Conservation (phyloP, 306 rosid species). For the Citrullus colocynthis region DNA sequence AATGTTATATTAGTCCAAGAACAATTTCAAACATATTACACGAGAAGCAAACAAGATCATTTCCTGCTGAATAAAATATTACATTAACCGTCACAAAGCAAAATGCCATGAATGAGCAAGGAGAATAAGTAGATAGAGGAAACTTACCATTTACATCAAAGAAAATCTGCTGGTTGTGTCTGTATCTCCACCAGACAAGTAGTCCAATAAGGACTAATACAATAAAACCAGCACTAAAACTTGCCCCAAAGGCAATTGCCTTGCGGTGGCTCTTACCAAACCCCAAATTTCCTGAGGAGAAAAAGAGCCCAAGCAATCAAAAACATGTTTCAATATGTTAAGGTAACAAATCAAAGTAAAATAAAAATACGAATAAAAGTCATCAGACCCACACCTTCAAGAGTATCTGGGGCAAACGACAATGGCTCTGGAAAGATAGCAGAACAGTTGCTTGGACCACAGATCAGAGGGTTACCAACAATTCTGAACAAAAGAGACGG, state of each 20-base stretch:
- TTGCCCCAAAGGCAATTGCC: slow-evolving; percentile 74
- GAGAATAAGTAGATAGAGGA: background rate
- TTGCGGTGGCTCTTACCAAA: slow-evolving; percentile 45
- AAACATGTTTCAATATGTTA: slow-evolving; percentile 10
- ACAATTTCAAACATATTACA: background rate
- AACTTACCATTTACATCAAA: slow-evolving; percentile 82
- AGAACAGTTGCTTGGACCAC: slow-evolving; percentile 87
- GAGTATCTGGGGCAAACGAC: slow-evolving; percentile 66
- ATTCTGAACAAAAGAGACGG: slow-evolving; percentile 34
- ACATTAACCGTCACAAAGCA: background rate
- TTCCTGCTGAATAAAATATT: background rate
- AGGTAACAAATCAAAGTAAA: background rate
- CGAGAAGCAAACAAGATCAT: background rate
- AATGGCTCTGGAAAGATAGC: slow-evolving; percentile 78
- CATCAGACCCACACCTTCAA: slow-evolving; percentile 32
- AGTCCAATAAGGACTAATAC: slow-evolving; percentile 42
- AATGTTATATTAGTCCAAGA: slow-evolving; percentile 6
- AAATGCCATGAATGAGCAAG: background rate
- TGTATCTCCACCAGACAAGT: slow-evolving; percentile 80
- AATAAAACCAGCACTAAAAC: slow-evolving; percentile 64
- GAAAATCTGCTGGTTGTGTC: slow-evolving; percentile 91
- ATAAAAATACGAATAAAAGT: background rate
- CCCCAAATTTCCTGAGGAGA: slow-evolving; percentile 44
- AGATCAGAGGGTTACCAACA: slow-evolving; percentile 78
- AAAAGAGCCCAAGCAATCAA: slow-evolving; percentile 19